Evolutionary conservation across 2,329 filamentous ascomycete species (phyloP).

Genomic region (Myriosclerotinia scirpicola): DNA sequence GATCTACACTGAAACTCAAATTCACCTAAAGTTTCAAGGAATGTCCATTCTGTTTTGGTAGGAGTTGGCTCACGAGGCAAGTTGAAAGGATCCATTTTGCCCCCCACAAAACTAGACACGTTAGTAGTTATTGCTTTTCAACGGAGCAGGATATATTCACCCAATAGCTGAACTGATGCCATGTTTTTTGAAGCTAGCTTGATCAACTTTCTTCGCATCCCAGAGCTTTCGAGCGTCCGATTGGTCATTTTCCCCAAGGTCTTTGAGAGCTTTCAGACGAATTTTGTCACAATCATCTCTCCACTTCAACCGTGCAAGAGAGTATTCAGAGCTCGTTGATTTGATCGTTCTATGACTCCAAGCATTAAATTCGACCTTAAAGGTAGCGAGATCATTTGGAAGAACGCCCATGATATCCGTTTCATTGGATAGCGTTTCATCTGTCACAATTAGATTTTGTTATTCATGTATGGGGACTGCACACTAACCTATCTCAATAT

Average conservation of each 20-base stretch:
- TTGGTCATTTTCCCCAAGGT: background rate
- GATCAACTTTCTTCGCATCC: slow-evolving; percentile 19
- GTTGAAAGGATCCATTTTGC: background rate
- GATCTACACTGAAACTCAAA: slow-evolving; percentile 19
- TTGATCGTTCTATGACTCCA: too few species aligned
- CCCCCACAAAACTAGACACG: background rate
- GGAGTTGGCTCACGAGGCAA: background rate
- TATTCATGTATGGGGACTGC: too few species aligned
- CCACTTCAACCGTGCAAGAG: too few species aligned
- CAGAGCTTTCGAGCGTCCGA: background rate
- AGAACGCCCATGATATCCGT: slow-evolving; percentile 1
- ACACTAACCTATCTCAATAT: background rate
- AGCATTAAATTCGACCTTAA: background rate
- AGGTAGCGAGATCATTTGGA: background rate
- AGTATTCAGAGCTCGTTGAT: too few species aligned
- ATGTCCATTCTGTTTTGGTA: too few species aligned
- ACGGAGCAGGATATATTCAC: background rate
- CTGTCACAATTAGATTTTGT: background rate
- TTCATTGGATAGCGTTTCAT: background rate
- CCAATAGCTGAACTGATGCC: slow-evolving; percentile 21
- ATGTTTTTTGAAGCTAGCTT: slow-evolving; percentile 23
- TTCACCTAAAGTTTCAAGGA: rapidly evolving
- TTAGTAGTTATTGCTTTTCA: background rate
- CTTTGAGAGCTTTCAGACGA: background rate
- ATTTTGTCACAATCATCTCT: too few species aligned